Evolutionary conservation across 2,329 filamentous ascomycete species (phyloP).

Genomic region (Arthrobotrys iridis): DNA sequence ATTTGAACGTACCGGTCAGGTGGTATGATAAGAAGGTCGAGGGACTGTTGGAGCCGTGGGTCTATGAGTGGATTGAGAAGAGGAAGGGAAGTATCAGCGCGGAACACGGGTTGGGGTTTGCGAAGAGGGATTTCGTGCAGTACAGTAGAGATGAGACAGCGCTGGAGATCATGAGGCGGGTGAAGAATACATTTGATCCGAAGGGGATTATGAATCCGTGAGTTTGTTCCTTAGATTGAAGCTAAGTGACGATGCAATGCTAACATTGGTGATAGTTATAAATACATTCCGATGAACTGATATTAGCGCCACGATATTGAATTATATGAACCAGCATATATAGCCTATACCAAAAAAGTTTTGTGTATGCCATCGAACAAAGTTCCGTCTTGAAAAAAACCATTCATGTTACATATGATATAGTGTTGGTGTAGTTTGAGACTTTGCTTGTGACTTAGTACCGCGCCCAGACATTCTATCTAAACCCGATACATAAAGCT

Average conservation of each 20-base stretch:
- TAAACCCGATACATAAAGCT: background rate
- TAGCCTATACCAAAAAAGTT: no score
- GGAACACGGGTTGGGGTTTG: slow-evolving; percentile 91
- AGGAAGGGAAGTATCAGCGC: slow-evolving; percentile 93
- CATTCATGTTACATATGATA: no score
- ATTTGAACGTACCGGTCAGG: slow-evolving; percentile 86
- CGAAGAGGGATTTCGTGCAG: slow-evolving; percentile 94
- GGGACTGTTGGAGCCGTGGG: slow-evolving; percentile 86
- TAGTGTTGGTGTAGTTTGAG: background rate
- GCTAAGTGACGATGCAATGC: background rate
- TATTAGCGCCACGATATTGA: background rate
- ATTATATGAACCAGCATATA: background rate
- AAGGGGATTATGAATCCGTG: slow-evolving; percentile 53
- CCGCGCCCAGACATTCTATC: slow-evolving; percentile 1
- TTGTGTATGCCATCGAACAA: no score
- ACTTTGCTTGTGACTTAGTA: no score
- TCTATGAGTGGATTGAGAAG: slow-evolving; percentile 95
- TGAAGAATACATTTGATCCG: slow-evolving; percentile 90
- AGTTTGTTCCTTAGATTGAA: background rate
- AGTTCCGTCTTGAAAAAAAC: no score
- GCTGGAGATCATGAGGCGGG: slow-evolving; percentile 90
- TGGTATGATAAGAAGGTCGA: slow-evolving; percentile 89
- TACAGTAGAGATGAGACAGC: slow-evolving; percentile 91
- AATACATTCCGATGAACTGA: slow-evolving; percentile 29
- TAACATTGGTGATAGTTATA: slow-evolving; percentile 33